Evolutionary conservation across 2,329 filamentous ascomycete genomes (phyloP), one percentile per base, ranked within the genome.

Genomic region (Penicillium sp.): DNA sequence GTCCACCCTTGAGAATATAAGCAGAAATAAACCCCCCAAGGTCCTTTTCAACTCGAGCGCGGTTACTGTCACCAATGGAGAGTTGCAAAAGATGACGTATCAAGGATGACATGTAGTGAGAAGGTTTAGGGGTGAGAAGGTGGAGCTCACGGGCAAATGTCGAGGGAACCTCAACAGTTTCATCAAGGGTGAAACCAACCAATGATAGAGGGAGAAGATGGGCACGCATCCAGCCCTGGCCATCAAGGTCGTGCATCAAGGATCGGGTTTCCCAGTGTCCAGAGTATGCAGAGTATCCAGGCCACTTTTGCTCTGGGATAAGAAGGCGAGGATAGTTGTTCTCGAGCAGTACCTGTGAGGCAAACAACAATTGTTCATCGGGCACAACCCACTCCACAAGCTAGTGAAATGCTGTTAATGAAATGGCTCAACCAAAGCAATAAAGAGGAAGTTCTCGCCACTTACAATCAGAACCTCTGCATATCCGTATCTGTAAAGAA

Each of bases 91-190:
- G 33, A 50, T 50, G 47, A 7, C 17, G 47, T 23, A 50, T 38
- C 33, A 38, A 50, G 23, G 47, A 50, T 19, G 33, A 27, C 33
- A 50, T 50, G 33, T 37, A 50, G 9, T 50, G 33, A n/a, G 47
- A 1, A 27, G 33, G 47, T 9, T 38, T 38, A 4, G 47, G 33
- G 2, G 47, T 38, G 47, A 27, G 21, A 1, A 50, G 33, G 10
- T 27, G 21, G 21, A 38, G 21, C 31, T 50, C 47, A 4, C 19
- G 33, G 8, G 15, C 17, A 38, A 50, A 50, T 38, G 10, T 50
- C 33, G 47, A 38, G 3, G 47, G 47, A 6, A 38, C 31, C 31
- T 23, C 15, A 1, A 38, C 19, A 17, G 47, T 50, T 0, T 50
- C 47, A 1, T 50, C 17, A 15, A 50, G 47, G 6, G 33, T 38